Conservation (phyloP, 2,329 filamentous ascomycete species). For the Exophiala mesophila region DNA sequence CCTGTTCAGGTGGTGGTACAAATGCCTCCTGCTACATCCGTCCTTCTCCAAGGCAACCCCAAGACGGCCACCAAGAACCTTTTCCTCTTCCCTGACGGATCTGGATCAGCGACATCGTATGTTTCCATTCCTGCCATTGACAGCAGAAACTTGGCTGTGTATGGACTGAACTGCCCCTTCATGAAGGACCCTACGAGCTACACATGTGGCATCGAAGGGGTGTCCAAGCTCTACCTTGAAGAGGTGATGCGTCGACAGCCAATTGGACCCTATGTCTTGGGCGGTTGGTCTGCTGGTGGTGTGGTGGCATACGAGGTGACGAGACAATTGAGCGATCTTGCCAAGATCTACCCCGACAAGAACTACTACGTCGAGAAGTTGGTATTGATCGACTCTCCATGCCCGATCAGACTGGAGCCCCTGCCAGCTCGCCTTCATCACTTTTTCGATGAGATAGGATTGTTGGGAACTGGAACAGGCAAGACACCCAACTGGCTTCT, state of each 20-base stretch:
- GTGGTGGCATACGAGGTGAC: conserved; percentile 36
- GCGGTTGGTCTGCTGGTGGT: conserved; percentile 37
- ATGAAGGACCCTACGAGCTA: conserved; percentile 35
- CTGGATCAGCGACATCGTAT: conserved; percentile 45
- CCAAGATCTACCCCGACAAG: conserved; percentile 23
- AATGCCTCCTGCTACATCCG: conserved; percentile 39
- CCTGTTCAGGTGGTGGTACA: conserved; percentile 23
- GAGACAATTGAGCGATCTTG: conserved; percentile 26
- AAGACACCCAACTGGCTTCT: conserved; percentile 47
- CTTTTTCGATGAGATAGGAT: conserved; percentile 44
- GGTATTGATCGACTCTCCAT: conserved; percentile 61
- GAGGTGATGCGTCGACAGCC: conserved; percentile 33
- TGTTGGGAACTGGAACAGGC: conserved; percentile 43
- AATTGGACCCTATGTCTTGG: conserved; percentile 35
- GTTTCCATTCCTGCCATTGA: conserved; percentile 38
- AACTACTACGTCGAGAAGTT: conserved; percentile 49
- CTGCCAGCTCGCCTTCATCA: conserved; percentile 53
- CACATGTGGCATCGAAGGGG: conserved; percentile 29
- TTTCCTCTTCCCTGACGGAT: conserved; percentile 44
- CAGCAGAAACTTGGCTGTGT: conserved; percentile 38
- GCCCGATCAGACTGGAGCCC: conserved; percentile 62
- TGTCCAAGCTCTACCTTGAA: conserved; percentile 28
- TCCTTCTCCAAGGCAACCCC: conserved; percentile 40
- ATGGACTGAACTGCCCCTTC: conserved; percentile 42
- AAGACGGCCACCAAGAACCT: conserved; percentile 39